phyloP scores from a whole-genome alignment of 2,329 filamentous ascomycete species.

The Calonectria leucothoes region DNA sequence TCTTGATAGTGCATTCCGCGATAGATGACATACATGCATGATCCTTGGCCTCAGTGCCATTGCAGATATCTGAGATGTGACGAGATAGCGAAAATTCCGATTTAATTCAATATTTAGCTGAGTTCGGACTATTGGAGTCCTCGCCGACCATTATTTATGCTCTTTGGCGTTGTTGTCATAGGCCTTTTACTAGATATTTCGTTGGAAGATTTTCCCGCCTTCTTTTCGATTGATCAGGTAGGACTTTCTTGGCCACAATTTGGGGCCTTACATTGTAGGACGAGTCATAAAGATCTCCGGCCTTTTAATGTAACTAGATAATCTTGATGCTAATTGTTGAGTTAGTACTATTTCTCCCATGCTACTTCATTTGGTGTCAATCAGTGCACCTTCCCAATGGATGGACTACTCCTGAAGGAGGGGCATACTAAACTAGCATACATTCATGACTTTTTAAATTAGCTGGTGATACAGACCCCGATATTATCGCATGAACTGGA shows the following conservation, averaged over 20 bases:
- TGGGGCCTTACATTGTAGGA: no score
- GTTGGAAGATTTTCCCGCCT: background rate
- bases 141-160: background rate
- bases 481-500: no score
- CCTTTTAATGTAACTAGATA: background rate
- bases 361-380: background rate
- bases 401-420: background rate
- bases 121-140: background rate
- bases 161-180: background rate
- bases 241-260: no score
- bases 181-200: background rate
- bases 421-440: background rate
- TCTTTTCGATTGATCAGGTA: background rate
- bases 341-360: background rate
- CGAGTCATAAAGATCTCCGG: background rate
- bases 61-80: background rate
- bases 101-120: background rate
- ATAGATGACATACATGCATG: background rate
- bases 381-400: background rate
- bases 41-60: no score
- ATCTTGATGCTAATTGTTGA: background rate
- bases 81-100: background rate
- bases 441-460: background rate
- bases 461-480: no score
- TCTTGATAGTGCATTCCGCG: background rate